Evolutionary conservation across 2,329 filamentous ascomycete species (phyloP), one percentile per base, ranked within the genome.

Genomic region (Cadophora gregata): DNA sequence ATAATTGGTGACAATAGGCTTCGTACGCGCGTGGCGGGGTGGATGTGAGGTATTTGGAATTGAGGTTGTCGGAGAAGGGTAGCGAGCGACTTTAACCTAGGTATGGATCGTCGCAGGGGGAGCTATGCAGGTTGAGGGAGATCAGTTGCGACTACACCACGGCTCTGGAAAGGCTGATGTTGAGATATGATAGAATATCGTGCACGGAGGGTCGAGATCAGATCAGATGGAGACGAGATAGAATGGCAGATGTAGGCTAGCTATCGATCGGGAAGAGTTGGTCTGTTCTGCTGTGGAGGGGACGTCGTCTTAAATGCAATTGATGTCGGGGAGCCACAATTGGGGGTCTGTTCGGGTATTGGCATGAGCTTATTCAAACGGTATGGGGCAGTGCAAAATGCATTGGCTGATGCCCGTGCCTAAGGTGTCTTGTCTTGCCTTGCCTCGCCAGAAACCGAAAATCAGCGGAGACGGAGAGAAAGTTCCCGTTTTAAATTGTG

Each of bases 21-120:
- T 62, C 56, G 65, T 62, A 62, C 48, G 29, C 55, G 36, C 59
- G 63, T 65, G 27, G 59, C 61, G 67, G 62, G 69, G 66, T 45
- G 50, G 14, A 51, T 45, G n/a, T 51, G 47, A 69, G 59, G 69
- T 71, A 72, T 72, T 71, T 71, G 71, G 69, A 72, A 71, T 71
- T 64, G 7, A n/a, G 0, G 55, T 16, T 33, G 55, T 36, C 31
- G 55, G 56, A 36, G 47, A 48, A 36, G 55, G 55, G 31, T 42
- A 31, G 21, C 31, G 50, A 19, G 19, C 21, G 24, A 42, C 33
- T 58, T 58, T 62, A 50, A 51, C 59, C 59, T 33, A n/a, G n/a
- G n/a, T n/a, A 53, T 25, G n/a, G 59, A 51, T 62, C 59, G 59
- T 62, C 47, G 31, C 59, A 51, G 47, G 45, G 59, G 2, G 53